These are phyloP conservation scores for Plasmopara halstedii DNA, from an alignment of 352 stramenopile genomes.

Conservation along the genomic window DNA sequence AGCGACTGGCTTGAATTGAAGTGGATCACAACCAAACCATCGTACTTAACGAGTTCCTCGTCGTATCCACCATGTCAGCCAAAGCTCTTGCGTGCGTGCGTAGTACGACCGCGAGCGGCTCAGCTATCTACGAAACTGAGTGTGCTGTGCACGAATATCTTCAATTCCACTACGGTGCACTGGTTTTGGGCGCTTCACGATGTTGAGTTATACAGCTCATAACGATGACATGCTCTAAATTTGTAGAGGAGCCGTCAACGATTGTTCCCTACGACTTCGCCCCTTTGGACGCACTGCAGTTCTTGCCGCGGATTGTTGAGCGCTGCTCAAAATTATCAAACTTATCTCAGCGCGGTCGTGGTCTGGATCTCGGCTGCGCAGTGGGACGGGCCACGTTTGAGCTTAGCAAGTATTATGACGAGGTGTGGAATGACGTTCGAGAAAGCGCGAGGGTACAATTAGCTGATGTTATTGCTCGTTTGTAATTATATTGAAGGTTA, in stretches of 20 bases:
- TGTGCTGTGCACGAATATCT: conserved; percentile 86
- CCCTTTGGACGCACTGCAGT: conserved; percentile 75
- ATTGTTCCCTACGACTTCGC: conserved; percentile 65
- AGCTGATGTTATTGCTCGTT: conserved; percentile 1
- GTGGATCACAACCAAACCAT: conserved; percentile 1
- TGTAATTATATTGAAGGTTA: conserved; percentile 28
- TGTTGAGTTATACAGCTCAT: background rate
- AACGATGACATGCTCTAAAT: background rate
- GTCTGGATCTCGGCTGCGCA: conserved; percentile 92
- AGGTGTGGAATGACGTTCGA: conserved; percentile 30
- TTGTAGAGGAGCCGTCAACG: conserved; percentile 52
- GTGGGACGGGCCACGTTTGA: conserved; percentile 92
- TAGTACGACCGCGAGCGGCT: conserved; percentile 84
- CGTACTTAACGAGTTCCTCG: conserved; percentile 11
- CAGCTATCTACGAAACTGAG: conserved; percentile 82
- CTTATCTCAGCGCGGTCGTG: conserved; percentile 49
- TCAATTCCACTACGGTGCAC: conserved; percentile 85
- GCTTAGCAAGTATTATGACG: conserved; percentile 88
- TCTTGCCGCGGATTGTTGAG: conserved; percentile 81
- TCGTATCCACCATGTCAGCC: conserved; percentile 8
- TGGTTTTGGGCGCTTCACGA: background rate
- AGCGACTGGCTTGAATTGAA: conserved; percentile 2
- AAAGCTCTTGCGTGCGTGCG: conserved; percentile 23
- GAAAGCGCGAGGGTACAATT: background rate
- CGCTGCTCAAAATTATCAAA: conserved; percentile 54